phyloP scores from a whole-genome alignment of 2,329 filamentous ascomycete species.

The Epichloe hybrida region DNA sequence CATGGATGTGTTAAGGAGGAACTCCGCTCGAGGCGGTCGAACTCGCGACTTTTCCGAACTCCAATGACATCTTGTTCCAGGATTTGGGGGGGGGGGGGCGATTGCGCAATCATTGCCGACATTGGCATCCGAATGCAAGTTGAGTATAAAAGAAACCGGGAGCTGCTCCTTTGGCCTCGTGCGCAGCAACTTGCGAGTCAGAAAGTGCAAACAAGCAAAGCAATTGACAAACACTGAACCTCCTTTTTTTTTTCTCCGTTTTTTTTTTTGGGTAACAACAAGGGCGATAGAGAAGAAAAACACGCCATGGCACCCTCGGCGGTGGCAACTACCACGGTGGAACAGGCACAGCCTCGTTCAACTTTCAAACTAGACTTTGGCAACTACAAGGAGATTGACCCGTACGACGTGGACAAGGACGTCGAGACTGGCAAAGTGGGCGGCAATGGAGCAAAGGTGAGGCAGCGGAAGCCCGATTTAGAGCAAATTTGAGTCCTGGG shows the following conservation, averaged over 20 bases:
- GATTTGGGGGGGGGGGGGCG: neutral
- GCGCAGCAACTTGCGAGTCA: neutral
- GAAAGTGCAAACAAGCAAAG: neutral
- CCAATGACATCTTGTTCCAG: neutral
- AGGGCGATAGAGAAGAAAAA: neutral
- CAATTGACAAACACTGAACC: neutral
- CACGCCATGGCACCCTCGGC: conserved; percentile 13
- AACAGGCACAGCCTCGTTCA: conserved; percentile 3
- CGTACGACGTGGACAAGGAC: conserved; percentile 13
- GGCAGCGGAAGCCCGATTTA: neutral
- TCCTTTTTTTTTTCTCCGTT: accelerated
- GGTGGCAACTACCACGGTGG: conserved; percentile 5
- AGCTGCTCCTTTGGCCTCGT: neutral
- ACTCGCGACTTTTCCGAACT: neutral
- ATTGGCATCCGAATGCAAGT: neutral
- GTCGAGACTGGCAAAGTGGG: conserved; percentile 16
- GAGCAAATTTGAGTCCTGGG: neutral
- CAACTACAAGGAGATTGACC: conserved; percentile 20
- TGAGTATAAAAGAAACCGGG: neutral
- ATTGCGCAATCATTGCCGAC: neutral
- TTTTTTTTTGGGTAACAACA: neutral
- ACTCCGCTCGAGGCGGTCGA: neutral
- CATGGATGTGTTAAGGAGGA: neutral
- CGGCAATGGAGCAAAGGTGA: conserved; percentile 15
- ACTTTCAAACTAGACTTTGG: conserved; percentile 14